phyloP scores from a whole-genome alignment of 23 red algal species.

The Chondrus crispus region DNA sequence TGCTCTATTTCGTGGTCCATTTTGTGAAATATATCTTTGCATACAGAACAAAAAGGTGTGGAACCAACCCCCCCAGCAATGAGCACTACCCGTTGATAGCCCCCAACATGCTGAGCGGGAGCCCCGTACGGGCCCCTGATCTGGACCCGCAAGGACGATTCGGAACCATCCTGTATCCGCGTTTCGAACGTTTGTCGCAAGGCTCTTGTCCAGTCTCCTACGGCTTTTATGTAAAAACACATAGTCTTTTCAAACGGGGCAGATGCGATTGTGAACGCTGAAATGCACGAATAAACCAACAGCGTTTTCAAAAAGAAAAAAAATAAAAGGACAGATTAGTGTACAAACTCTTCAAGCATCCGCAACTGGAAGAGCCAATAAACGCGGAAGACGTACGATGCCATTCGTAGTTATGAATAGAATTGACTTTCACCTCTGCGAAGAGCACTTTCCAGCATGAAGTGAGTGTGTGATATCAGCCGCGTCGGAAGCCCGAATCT shows the following conservation, averaged over 20 bases:
- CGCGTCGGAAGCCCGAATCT: too few relatives aligned
- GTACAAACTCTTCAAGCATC: too few relatives aligned
- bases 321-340: too few relatives aligned
- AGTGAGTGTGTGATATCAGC: too few relatives aligned
- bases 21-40: slow-evolving; percentile 40
- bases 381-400: too few relatives aligned
- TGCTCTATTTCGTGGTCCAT: too few relatives aligned
- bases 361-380: too few relatives aligned
- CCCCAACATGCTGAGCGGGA: slow-evolving; percentile 54
- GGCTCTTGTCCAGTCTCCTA: slow-evolving; percentile 70
- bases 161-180: neutral
- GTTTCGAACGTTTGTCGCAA: slow-evolving; percentile 16
- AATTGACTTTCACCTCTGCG: slow-evolving; percentile 56
- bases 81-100: slow-evolving; percentile 69
- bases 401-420: slow-evolving; percentile 65
- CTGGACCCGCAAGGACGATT: neutral
- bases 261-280: slow-evolving; percentile 75
- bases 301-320: too few relatives aligned
- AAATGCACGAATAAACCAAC: too few relatives aligned
- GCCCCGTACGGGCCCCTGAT: slow-evolving; percentile 77
- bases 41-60: slow-evolving; percentile 63
- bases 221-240: slow-evolving; percentile 64
- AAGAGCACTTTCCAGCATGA: too few relatives aligned
- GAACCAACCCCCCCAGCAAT: slow-evolving; percentile 65
- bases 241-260: slow-evolving; percentile 57